Base-by-base conservation (phyloP, 805 yeast species). In the Wickerhamiella azymoides region DNA sequence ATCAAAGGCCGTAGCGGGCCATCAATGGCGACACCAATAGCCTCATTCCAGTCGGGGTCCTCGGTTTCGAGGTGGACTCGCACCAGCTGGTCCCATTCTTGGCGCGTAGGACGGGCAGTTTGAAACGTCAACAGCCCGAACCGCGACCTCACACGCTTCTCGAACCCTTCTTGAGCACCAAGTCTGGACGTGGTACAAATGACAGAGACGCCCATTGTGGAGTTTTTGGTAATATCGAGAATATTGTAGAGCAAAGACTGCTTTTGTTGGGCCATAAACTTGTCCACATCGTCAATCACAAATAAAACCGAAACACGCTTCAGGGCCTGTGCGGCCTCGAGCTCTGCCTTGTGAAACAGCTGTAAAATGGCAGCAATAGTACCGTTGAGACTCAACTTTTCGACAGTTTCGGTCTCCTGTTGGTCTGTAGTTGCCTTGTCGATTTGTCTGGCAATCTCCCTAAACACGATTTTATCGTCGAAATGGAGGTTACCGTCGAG, bases 71-170 rank as follows among this genome's bases (percentile, higher is more conserved):
- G 57, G 10, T 68, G 62, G 21, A 68, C 59, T 17, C 60, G 56
- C 11, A 76, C 74, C 16, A 75, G 65, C 1, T 60, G 55, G 61
- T 73, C 64, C 53, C 80, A 83, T 11, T 67, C 71, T 1, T 70
- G 74, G 2, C 76, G 54, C 2, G 65, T 60, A 0, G 79, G 68
- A 42, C 76, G 77, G 21, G 73, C 73, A 32, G 85, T 66, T 14
- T 71, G 70, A 19, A 86, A 70, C 2, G 81, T 62, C 42, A 94
- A 66, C 57, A 89, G 96, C 14, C 92, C 79, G 60, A 88, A 92
- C 52, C 99, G 67, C 47, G 93, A 80, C 53, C 85, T 73, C 0
- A 92, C 97, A 55, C 99, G 71, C 57, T 89, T 92, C 57, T 92
- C 99, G 39, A 92, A 66, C 54, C 76, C 69, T 54, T 89, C 96